Conservation (phyloP, 139 green algal genomes). For the Desmodesmus armatus region DNA sequence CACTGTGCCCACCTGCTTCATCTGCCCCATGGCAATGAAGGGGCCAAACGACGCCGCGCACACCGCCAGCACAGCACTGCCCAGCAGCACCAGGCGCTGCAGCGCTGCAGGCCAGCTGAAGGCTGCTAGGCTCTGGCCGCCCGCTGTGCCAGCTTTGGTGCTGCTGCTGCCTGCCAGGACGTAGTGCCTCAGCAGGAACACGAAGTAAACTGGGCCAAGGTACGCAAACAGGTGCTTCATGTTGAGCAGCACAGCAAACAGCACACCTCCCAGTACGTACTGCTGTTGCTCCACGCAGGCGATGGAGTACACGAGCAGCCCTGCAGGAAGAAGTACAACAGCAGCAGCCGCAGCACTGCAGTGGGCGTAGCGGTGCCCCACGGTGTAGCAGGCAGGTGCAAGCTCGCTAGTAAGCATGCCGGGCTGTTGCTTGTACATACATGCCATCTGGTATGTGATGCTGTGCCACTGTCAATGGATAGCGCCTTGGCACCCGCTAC, state of each 20-base stretch:
- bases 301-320: slow-evolving; percentile 80
- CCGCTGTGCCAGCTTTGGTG: slow-evolving; percentile 7
- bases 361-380: too few species aligned
- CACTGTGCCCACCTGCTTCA: slow-evolving; percentile 58
- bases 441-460: too few species aligned
- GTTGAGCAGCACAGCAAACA: slow-evolving; percentile 92
- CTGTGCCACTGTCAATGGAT: too few species aligned
- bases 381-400: not conserved
- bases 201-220: slow-evolving; percentile 83
- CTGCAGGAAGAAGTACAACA: slow-evolving; percentile 51
- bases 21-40: slow-evolving; percentile 77
- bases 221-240: slow-evolving; percentile 96
- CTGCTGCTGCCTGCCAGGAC: slow-evolving; percentile 51
- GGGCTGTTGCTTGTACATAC: too few species aligned
- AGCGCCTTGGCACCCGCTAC: not conserved
- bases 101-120: not conserved
- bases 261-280: slow-evolving; percentile 50
- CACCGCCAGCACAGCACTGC: slow-evolving; percentile 58
- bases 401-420: too few species aligned
- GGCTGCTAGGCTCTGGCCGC: too few species aligned
- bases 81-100: slow-evolving; percentile 60
- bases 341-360: not conserved
- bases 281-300: slow-evolving; percentile 45
- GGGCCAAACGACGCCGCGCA: slow-evolving; percentile 76
- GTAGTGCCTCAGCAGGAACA: slow-evolving; percentile 82